Evolutionary conservation across 1,284 basidiomycete genomes (phyloP).

Genomic region (Somion occarium): DNA sequence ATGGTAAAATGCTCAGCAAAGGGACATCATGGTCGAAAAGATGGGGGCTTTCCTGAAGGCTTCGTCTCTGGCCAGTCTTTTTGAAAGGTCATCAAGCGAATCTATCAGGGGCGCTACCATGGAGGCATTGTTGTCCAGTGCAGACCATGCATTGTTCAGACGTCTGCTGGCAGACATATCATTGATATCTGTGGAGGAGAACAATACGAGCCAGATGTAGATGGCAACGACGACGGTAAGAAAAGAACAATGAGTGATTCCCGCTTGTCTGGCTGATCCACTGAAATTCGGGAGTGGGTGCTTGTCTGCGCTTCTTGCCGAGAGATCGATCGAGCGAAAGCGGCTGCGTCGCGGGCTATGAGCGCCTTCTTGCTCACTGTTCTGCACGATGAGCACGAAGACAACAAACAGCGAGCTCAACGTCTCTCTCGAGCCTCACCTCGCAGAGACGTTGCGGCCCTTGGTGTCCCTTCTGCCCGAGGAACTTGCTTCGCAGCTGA

Average conservation of each 20-base stretch:
- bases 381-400: constrained; percentile 10
- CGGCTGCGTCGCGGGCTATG: background rate
- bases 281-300: too few species aligned
- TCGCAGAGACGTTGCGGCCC: constrained; percentile 42
- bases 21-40: background rate
- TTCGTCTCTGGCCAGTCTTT: constrained; percentile 40
- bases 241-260: too few species aligned
- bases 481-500: constrained; percentile 38
- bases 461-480: constrained; percentile 42
- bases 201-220: constrained; percentile 1
- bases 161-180: constrained; percentile 7
- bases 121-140: constrained; percentile 8
- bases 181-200: constrained; percentile 3
- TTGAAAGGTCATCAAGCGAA: constrained; percentile 40
- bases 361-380: background rate
- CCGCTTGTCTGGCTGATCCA: too few species aligned
- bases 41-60: constrained; percentile 34
- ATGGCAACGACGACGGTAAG: constrained; percentile 3
- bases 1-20: background rate
- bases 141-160: constrained; percentile 9
- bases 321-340: too few species aligned
- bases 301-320: too few species aligned
- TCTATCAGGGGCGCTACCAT: constrained; percentile 21
- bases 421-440: constrained; percentile 65
- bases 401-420: constrained; percentile 31